These are phyloP conservation scores for Cercospora berteroae DNA, from an alignment of 2,329 filamentous ascomycete genomes.

Conservation along the genomic window DNA sequence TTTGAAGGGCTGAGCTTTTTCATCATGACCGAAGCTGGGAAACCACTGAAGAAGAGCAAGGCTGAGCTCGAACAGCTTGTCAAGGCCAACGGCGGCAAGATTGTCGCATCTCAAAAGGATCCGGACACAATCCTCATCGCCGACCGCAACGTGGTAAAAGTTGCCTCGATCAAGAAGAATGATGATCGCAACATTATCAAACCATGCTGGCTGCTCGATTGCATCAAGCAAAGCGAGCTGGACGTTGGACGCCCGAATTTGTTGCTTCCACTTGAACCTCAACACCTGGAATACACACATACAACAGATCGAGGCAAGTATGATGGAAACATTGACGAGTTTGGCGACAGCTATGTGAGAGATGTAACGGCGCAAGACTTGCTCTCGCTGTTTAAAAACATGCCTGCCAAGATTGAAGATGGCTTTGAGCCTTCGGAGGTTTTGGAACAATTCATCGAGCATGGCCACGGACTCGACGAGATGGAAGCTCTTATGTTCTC, in stretches of 20 bases:
- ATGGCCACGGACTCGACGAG: slow-evolving; percentile 54
- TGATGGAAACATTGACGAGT: slow-evolving; percentile 67
- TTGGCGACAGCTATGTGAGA: slow-evolving; percentile 78
- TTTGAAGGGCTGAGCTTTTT: slow-evolving; percentile 77
- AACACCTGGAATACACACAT: slow-evolving; percentile 70
- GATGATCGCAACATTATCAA: slow-evolving; percentile 70
- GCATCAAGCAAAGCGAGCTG: slow-evolving; percentile 60
- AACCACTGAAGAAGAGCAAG: slow-evolving; percentile 72
- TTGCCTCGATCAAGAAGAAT: slow-evolving; percentile 74
- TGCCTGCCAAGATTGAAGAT: slow-evolving; percentile 51
- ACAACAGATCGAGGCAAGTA: slow-evolving; percentile 56
- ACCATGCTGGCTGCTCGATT: slow-evolving; percentile 81
- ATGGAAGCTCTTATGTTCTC: slow-evolving; percentile 55
- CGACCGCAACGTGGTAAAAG: slow-evolving; percentile 76
- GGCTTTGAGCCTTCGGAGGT: slow-evolving; percentile 51
- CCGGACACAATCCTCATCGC: slow-evolving; percentile 70
- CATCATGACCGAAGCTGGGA: slow-evolving; percentile 72
- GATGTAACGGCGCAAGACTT: slow-evolving; percentile 67
- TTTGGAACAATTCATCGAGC: slow-evolving; percentile 56
- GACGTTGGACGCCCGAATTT: slow-evolving; percentile 50
- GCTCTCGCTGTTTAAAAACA: slow-evolving; percentile 47
- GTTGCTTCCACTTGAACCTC: slow-evolving; percentile 64
- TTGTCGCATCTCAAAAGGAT: slow-evolving; percentile 70
- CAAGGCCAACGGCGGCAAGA: slow-evolving; percentile 75
- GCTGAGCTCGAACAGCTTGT: slow-evolving; percentile 75